Base-by-base conservation (phyloP, 2,329 filamentous ascomycete species). In the Penicillium crustosum region DNA sequence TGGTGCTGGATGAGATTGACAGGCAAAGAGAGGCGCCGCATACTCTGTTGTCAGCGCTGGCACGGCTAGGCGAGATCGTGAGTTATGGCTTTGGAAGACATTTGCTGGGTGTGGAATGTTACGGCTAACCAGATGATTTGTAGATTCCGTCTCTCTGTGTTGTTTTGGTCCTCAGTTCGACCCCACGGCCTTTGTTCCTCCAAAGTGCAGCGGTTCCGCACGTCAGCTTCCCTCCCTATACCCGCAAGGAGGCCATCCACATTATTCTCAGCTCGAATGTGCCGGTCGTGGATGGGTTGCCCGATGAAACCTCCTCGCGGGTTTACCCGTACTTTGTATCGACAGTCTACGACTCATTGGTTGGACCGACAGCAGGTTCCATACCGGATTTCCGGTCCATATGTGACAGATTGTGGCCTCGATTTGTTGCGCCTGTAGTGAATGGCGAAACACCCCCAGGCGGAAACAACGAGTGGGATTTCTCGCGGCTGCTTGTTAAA, bases 1-100 rank as follows among this genome's bases (percentile, higher is more conserved):
- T 97, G 57, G 90, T 97, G 12, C 83, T 97, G 61, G 94, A 97
- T 78, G 90, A 86, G 12, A 88, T 97, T 57, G 93, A 97, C 73
- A 84, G 83, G 61, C 90, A 96, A 73, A 83, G 89, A 68, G 93
- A 97, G 69, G 86, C 89, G 6, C 86, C 89, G 6, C 82, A 86
- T 3, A 96, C 91, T 1, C 77, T 97, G 15, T 77, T 96, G 5
- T 87, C 93, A 33, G 92, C 90, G 13, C 77, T 99, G 61, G 90
- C 89, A 23, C 84, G 93, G 60, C 75, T 99, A 21, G 89, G 90
- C 15, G 92, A 97, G 73, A 83, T 88, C 60, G 90, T 94, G 77
- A 67, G 87, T 77, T 48, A 31, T 21, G 9, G 35, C 35, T 19
- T 39, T 49, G 12, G 27, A 19, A 23, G 12, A 12, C 27, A 15